A percentile compares a stretch with the other conserved stretches of the same genome.
Evolutionary conservation across 139 green algal genomes (phyloP).

Genomic region (Ostreobium quekettii): DNA sequence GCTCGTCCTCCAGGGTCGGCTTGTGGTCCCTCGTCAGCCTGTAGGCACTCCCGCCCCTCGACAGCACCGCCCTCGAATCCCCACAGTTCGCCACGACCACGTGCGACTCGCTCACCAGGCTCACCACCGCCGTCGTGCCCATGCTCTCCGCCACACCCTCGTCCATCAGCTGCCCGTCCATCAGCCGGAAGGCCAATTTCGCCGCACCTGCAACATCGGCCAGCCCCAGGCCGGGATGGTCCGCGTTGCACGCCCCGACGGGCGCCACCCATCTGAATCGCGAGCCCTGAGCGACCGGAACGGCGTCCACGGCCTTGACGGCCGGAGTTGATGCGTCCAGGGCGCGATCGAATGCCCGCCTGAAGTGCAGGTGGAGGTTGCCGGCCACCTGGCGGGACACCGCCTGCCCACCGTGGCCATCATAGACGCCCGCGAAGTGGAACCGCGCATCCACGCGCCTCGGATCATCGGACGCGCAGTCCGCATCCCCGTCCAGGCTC

Average conservation of each 20-base stretch:
- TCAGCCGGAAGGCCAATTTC: not conserved
- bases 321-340: not conserved
- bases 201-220: not conserved
- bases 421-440: slow-evolving; percentile 14
- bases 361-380: slow-evolving; percentile 1
- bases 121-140: slow-evolving; percentile 30
- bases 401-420: slow-evolving; percentile 13
- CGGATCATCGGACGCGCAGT: too few relatives aligned
- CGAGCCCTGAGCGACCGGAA: too few relatives aligned
- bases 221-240: not conserved
- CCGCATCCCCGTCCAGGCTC: too few relatives aligned
- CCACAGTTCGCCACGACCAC: slow-evolving; percentile 20
- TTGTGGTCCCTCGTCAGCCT: slow-evolving; percentile 20
- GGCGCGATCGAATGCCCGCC: not conserved
- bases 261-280: too few relatives aligned
- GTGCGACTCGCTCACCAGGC: slow-evolving; percentile 9
- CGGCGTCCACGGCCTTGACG: not conserved
- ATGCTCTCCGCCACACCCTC: too few relatives aligned
- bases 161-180: not conserved
- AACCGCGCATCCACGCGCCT: too few relatives aligned
- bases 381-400: not conserved
- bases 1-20: slow-evolving; percentile 53
- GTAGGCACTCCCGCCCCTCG: not conserved
- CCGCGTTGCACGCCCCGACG: not conserved
- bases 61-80: slow-evolving; percentile 20